These are phyloP conservation scores for Paramecium sonneborni DNA, from an alignment of 73 alveolate species.

Conservation along the genomic window DNA sequence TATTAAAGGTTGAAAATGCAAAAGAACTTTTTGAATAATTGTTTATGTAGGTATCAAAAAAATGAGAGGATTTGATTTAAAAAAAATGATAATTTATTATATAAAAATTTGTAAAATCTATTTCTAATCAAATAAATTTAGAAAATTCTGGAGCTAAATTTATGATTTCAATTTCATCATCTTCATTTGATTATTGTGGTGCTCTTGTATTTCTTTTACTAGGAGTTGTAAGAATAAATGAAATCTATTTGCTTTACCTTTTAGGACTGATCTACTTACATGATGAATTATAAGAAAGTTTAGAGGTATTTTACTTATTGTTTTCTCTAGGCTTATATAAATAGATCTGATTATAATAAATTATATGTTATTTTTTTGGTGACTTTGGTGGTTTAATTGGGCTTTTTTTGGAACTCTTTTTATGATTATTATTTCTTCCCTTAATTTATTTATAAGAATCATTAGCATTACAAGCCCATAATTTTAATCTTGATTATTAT, in stretches of 20 bases:
- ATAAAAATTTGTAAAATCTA: background rate
- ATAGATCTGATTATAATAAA: background rate
- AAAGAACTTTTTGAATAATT: background rate
- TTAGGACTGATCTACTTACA: background rate
- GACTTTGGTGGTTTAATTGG: background rate
- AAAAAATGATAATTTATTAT: background rate
- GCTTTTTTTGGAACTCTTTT: background rate
- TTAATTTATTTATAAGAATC: background rate
- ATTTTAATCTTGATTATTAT: background rate
- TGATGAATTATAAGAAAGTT: background rate
- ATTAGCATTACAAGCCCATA: background rate
- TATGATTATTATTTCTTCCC: background rate
- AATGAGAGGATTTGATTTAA: background rate
- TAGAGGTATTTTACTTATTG: background rate
- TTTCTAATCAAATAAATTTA: background rate
- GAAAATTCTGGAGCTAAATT: conserved; percentile 45
- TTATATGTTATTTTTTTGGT: background rate
- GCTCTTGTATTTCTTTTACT: background rate
- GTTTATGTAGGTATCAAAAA: background rate
- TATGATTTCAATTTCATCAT: conserved; percentile 9
- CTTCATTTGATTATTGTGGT: background rate
- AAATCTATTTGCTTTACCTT: background rate
- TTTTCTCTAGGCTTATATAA: conserved; percentile 12
- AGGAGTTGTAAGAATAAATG: background rate
- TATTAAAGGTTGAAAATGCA: background rate